Percentiles rank a stretch among this genome's conserved stretches.
These are phyloP conservation scores for Crithidia fasciculata DNA, from an alignment of 208 protist genomes.

Conservation along the genomic window DNA sequence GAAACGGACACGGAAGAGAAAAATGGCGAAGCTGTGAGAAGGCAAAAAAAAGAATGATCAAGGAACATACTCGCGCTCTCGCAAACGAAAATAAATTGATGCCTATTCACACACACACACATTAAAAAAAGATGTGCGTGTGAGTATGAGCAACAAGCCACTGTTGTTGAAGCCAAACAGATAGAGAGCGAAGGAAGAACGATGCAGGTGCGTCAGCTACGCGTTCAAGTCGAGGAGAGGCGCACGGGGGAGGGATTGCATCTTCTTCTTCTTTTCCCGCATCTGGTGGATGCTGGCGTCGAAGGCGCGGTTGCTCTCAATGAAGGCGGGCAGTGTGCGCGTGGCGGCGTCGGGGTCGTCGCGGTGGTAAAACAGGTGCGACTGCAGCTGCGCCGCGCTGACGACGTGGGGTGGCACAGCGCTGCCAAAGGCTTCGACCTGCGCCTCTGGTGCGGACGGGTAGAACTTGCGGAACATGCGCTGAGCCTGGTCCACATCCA, in stretches of 20 bases:
- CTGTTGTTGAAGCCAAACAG: not conserved
- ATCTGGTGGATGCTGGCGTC: conserved; percentile 53
- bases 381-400: conserved; percentile 93
- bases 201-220: no score
- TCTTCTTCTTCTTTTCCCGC: conserved; percentile 45
- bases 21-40: no score
- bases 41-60: no score
- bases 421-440: conserved; percentile 47
- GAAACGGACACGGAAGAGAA: no score
- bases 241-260: conserved; percentile 38
- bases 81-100: no score
- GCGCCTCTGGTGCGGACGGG: conserved; percentile 35
- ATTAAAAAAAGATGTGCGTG: no score
- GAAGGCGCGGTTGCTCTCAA: conserved; percentile 49
- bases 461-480: conserved; percentile 93
- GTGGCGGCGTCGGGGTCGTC: conserved; percentile 71
- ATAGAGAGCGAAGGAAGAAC: conserved; percentile 4
- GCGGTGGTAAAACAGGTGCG: conserved; percentile 92
- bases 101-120: no score
- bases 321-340: conserved; percentile 43
- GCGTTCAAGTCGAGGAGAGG: conserved; percentile 32
- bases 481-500: conserved; percentile 65
- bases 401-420: conserved; percentile 50
- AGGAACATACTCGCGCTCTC: no score
- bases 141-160: no score